Conservation (phyloP, 768 basidiomycete genomes). For the Trametes punicea region DNA sequence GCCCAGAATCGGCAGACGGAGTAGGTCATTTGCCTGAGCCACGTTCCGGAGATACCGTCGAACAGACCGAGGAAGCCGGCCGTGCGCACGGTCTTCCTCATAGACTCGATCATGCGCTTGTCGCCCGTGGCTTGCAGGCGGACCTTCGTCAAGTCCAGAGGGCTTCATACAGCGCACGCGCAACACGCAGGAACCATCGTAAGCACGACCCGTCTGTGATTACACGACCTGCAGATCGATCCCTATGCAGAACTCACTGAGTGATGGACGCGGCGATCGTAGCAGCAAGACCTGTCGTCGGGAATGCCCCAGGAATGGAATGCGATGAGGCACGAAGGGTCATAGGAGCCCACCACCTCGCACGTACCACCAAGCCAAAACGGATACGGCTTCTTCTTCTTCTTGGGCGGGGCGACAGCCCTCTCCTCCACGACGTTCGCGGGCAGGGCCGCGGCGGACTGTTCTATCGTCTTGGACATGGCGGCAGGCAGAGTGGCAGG, state of each 20-base stretch:
- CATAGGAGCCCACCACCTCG: background rate
- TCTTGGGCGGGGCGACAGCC: constrained; percentile 2
- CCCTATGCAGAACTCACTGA: constrained; percentile 48
- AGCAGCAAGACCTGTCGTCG: constrained; percentile 61
- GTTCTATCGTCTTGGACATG: constrained; percentile 16
- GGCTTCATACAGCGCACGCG: constrained; percentile 38
- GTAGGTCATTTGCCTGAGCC: constrained; percentile 91
- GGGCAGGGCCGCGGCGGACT: constrained; percentile 8
- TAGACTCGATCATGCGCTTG: constrained; percentile 82
- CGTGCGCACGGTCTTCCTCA: constrained; percentile 78
- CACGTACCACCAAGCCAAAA: constrained; percentile 78
- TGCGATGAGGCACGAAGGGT: constrained; percentile 4
- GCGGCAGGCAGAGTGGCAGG: background rate
- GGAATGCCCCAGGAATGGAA: background rate
- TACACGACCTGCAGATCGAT: background rate
- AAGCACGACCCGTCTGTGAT: background rate
- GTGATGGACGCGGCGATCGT: constrained; percentile 88
- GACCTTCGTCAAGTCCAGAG: constrained; percentile 88
- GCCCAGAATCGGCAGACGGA: constrained; percentile 92
- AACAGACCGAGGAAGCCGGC: constrained; percentile 78
- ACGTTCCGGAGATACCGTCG: constrained; percentile 85
- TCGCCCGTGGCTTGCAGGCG: constrained; percentile 89
- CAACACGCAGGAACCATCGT: background rate
- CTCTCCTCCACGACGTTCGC: constrained; percentile 4
- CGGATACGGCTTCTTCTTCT: constrained; percentile 72